These are phyloP conservation scores for Chlamydomonas reinhardtii DNA, from an alignment of 163 green algal genomes.

Conservation along the genomic window DNA sequence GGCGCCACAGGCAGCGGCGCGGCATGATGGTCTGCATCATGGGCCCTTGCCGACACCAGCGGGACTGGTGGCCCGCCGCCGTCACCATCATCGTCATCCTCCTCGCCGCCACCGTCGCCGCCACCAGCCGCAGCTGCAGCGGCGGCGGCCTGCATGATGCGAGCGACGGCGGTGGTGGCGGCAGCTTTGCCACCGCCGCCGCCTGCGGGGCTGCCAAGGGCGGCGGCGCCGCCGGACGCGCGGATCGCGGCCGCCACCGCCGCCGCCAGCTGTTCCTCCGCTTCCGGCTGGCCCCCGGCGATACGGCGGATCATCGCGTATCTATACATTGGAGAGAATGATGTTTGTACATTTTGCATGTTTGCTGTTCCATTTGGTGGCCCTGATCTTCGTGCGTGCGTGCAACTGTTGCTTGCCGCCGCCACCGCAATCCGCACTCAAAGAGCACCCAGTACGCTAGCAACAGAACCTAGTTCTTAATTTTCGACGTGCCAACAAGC, in stretches of 20 bases:
- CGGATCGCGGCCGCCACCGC: conserved; percentile 15
- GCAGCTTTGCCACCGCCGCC: background rate
- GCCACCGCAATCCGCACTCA: too few relatives aligned
- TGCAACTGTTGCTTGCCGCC: too few relatives aligned
- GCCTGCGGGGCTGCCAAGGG: too few relatives aligned
- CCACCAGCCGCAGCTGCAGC: background rate
- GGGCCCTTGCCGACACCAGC: background rate
- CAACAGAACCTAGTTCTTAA: too few relatives aligned
- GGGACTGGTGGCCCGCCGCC: background rate
- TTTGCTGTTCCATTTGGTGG: too few relatives aligned
- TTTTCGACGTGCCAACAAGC: too few relatives aligned
- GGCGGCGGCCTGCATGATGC: too few relatives aligned
- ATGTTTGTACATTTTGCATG: too few relatives aligned
- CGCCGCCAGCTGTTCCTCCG: conserved; percentile 21
- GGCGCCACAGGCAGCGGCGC: background rate
- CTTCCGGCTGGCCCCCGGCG: conserved; percentile 13
- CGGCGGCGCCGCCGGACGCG: background rate
- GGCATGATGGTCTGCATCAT: background rate
- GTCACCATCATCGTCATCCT: background rate
- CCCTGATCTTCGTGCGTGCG: too few relatives aligned
- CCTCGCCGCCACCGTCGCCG: background rate
- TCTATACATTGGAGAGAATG: background rate
- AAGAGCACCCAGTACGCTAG: too few relatives aligned
- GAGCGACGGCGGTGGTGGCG: background rate
- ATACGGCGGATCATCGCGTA: conserved; percentile 21